phyloP scores from a whole-genome alignment of 257 asterid genomes.

The Solanum bulbocastanum region DNA sequence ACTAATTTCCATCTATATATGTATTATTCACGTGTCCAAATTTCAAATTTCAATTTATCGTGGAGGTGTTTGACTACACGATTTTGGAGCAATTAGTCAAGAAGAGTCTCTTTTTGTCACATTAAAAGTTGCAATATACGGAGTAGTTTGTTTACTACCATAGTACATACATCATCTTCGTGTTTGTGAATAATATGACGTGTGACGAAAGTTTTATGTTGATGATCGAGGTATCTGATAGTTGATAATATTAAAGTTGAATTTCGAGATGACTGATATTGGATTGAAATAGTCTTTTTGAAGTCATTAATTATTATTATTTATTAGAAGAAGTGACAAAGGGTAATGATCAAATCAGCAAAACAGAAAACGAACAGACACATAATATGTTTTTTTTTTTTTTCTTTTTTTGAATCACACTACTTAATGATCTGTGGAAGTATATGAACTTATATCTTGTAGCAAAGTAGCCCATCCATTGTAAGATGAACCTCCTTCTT shows the following conservation, averaged over 20 bases:
- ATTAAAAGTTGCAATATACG: too few relatives aligned
- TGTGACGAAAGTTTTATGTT: neutral
- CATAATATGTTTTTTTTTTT: neutral
- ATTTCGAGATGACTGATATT: neutral
- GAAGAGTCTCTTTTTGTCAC: neutral
- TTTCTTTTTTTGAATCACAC: neutral
- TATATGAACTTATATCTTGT: slow-evolving; percentile 17
- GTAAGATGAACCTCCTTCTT: slow-evolving; percentile 59
- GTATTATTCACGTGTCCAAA: too few relatives aligned
- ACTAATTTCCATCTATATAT: too few relatives aligned
- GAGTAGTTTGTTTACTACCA: neutral
- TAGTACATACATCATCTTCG: neutral
- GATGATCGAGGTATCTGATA: neutral
- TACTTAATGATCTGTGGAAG: neutral
- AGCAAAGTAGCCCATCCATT: slow-evolving; percentile 25
- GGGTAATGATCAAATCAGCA: neutral
- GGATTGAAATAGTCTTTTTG: neutral
- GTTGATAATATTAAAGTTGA: neutral
- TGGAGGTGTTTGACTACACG: neutral
- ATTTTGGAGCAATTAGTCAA: neutral
- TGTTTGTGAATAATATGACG: too few relatives aligned
- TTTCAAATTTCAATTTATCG: too few relatives aligned
- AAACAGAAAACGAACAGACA: neutral
- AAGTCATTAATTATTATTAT: neutral
- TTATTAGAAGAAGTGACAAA: neutral